Base-by-base conservation (phyloP, 495 filamentous ascomycete genomes). In the Clohesyomyces aquaticus region DNA sequence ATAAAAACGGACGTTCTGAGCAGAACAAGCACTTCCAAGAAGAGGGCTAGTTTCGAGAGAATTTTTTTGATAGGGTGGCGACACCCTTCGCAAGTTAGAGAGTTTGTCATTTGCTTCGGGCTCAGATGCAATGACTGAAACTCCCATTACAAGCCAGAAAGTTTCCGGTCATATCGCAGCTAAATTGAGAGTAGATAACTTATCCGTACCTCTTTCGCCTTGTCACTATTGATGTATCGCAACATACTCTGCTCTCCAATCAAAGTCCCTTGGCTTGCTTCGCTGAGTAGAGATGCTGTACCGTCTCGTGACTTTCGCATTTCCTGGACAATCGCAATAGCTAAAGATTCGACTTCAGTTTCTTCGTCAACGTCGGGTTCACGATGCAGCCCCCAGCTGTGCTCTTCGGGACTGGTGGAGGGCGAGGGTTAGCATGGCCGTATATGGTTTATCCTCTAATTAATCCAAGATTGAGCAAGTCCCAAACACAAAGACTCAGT, bases 211-310 rank as follows among this genome's bases (percentile, higher is more conserved):
- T 64, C 41, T 4, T 64, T 52, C 0, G 29, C 56, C 27, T 56
- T 61, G 8, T 60, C 63, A 19, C 57, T 29, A 29, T 60, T 55
- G 26, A 66, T 35, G 22, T 61, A 61, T 25, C 56, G 50, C 23
- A 57, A 61, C 43, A 61, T 66, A 3, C 51, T 41, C 9, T 35
- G 55, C 3, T 35, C 46, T 16, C 52, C 63, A 28, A 66, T 18
- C 1, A 66, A 41, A 11, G 47, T 48, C 11, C 63, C 57, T 14
- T 38, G 19, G 21, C 55, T 38, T 2, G 35, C 16, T 29, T 10
- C 8, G 8, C 22, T 3, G 43, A 41, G 25, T 56, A 21, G 4
- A 11, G 23, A 23, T 18, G 38, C n/a, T n/a, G n/a, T n/a, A n/a
- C n/a, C 8, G 32, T 6, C 25, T 49, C 45, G 50, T 1, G 29